A percentile compares a stretch with the other conserved stretches of the same genome.
Conservation (phyloP, 2,329 filamentous ascomycete genomes). For the Exophiala mesophila region DNA sequence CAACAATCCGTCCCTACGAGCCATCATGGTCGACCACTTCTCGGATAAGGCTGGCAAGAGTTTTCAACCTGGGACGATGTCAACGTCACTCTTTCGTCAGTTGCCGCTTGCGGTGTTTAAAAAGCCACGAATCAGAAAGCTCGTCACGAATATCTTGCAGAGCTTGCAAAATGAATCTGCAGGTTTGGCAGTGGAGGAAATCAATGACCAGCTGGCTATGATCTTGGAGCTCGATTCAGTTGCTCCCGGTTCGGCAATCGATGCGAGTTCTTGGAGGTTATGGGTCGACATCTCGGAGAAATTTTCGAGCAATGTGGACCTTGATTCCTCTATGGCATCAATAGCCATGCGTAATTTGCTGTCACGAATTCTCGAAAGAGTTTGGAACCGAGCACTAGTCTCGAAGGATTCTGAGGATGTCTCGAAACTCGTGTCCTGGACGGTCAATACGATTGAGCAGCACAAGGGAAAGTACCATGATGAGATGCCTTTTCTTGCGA, state of each 20-base stretch:
- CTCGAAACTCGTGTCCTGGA: background rate
- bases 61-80: background rate
- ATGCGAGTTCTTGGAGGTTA: constrained; percentile 10
- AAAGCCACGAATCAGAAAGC: constrained; percentile 8
- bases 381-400: background rate
- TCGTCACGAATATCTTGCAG: constrained; percentile 6
- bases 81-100: constrained; percentile 1
- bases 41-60: background rate
- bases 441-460: background rate
- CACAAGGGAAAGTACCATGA: background rate
- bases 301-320: background rate
- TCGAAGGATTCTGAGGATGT: background rate
- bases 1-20: constrained; percentile 6
- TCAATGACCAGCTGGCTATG: constrained; percentile 8
- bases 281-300: constrained; percentile 10
- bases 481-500: background rate
- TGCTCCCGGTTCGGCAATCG: constrained; percentile 3
- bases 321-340: background rate
- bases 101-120: constrained; percentile 6
- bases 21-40: constrained; percentile 6
- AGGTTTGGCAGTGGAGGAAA: background rate
- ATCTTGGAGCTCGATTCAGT: constrained; percentile 10
- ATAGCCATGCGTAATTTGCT: constrained; percentile 6
- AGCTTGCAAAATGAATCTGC: constrained; percentile 1
- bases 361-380: constrained; percentile 3